Evolutionary conservation across 164 flowering plant genomes (phyloP).

Genomic region (Echeveria elegans): DNA sequence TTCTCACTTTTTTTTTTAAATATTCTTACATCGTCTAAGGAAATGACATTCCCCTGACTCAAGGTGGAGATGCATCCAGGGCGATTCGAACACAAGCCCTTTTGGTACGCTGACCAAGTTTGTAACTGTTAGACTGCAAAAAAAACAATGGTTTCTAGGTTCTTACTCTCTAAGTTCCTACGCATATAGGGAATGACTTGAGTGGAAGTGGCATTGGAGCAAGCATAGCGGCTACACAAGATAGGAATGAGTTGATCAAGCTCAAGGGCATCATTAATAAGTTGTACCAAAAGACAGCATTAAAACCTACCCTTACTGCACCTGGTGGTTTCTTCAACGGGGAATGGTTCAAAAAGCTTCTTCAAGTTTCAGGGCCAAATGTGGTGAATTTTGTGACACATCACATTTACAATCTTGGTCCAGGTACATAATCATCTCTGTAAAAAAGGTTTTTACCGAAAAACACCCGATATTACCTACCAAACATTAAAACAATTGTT

Average conservation of each 20-base stretch:
- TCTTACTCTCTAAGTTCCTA: neutral
- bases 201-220: conserved; percentile 81
- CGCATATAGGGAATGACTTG: conserved; percentile 69
- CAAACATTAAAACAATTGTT: no score
- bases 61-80: no score
- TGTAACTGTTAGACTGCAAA: no score
- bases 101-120: no score
- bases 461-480: no score
- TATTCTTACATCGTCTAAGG: no score
- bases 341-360: conserved; percentile 60
- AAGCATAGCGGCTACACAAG: conserved; percentile 54
- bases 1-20: no score
- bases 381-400: conserved; percentile 58
- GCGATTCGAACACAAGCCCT: no score
- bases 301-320: conserved; percentile 64
- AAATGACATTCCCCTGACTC: no score
- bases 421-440: conserved; percentile 31
- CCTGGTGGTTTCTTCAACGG: conserved; percentile 83
- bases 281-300: conserved; percentile 29
- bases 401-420: conserved; percentile 77
- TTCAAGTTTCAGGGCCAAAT: conserved; percentile 58
- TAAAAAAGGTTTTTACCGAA: neutral
- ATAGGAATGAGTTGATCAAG: conserved; percentile 60
- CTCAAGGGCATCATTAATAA: conserved; percentile 45
- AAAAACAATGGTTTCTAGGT: no score